Base-by-base conservation (phyloP, 768 basidiomycete species). In the Erythrobasidium yunnanense region DNA sequence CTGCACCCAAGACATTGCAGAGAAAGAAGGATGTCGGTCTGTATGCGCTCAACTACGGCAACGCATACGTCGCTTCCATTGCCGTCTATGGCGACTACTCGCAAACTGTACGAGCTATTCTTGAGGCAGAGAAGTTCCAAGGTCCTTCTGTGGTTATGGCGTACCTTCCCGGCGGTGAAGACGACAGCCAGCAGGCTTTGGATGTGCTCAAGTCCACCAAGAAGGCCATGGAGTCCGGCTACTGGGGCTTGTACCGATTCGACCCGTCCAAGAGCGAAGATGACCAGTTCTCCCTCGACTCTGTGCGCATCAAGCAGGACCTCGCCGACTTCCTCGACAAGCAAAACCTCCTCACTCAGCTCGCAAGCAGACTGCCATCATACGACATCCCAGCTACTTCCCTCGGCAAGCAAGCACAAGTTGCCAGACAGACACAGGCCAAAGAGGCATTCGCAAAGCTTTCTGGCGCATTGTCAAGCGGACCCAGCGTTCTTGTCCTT, bases 241-340 rank as follows among this genome's bases (percentile, higher is more conserved):
- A 92, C 78, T 97, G 95, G 95, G 93, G 93, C 0, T 79, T 97
- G 56, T 99, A 97, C 80, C 83, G 95, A 63, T 99, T 93, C 92
- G 86, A 99, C 76, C 95, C 95, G 0, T 81, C 82, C 72, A 87
- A 87, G 75, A 88, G 91, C 72, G 75, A 74, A 57, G 80, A 84
- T 73, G 90, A 92, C 69, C 86, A 88, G 17, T 99, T 99, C 80
- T 81, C 82, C 13, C 84, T 99, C 66, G 95, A 97, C 77, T 91
- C 89, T 2, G 89, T 93, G 71, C 81, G 85, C 30, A 83, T 99
- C 77, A 97, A 96, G 81, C 86, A 88, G 67, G 93, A 95, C 72
- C 80, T 99, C 22, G 84, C 85, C 75, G 81, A 85, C 71, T 99
- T 97, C 83, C 84, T 99, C 68, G 92, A 97, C 74, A 82, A 91